These are phyloP conservation scores for Fraxinus cuspidata DNA, from an alignment of 257 asterid species.

Conservation along the genomic window DNA sequence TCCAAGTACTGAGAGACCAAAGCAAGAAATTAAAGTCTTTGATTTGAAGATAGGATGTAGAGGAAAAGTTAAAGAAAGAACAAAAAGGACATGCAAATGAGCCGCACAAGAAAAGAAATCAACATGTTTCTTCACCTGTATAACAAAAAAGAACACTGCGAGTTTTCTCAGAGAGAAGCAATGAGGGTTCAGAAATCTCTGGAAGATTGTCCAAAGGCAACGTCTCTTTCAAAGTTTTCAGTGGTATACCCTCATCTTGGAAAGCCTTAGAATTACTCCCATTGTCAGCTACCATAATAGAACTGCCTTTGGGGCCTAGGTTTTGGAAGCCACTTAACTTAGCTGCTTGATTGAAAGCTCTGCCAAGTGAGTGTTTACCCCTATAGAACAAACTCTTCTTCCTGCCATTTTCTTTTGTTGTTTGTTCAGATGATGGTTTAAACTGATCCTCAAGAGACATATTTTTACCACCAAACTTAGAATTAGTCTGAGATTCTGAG, in stretches of 20 bases:
- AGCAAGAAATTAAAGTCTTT: constrained; percentile 9
- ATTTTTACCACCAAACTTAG: constrained; percentile 31
- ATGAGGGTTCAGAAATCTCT: constrained; percentile 82
- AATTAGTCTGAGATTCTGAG: constrained; percentile 49
- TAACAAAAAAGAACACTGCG: constrained; percentile 59
- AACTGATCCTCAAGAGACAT: constrained; percentile 37
- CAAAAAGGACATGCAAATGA: constrained; percentile 13
- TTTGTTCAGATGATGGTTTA: constrained; percentile 47
- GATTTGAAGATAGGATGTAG: not conserved
- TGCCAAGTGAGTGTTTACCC: constrained; percentile 80
- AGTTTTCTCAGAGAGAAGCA: constrained; percentile 79
- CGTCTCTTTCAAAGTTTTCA: constrained; percentile 47
- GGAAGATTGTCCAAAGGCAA: constrained; percentile 48
- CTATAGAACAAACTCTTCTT: constrained; percentile 64
- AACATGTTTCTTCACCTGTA: constrained; percentile 60
- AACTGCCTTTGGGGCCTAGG: constrained; percentile 53
- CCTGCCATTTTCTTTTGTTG: constrained; percentile 56
- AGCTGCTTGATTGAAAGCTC: constrained; percentile 66
- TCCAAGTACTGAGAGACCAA: constrained; percentile 75
- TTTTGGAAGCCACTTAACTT: constrained; percentile 62
- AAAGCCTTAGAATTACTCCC: constrained; percentile 38
- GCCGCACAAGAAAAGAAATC: constrained; percentile 8
- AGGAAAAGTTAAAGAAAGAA: not conserved
- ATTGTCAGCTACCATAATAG: constrained; percentile 41
- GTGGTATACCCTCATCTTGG: constrained; percentile 46